Base-by-base conservation (phyloP, 208 protist species). In the Acanthamoeba healyi region DNA sequence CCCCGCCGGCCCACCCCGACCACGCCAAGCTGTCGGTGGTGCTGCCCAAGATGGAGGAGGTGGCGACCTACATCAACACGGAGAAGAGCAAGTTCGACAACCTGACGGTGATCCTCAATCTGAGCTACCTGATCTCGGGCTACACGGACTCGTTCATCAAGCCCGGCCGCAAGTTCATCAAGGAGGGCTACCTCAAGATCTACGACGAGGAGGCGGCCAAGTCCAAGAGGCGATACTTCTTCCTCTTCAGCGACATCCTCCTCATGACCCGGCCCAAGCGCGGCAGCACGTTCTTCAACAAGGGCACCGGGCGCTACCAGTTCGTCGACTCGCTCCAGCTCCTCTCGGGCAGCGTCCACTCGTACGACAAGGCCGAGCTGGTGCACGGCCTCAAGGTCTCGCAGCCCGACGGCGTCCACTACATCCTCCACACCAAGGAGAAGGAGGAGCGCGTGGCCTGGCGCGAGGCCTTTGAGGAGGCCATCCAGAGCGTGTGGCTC, bases 1-100 rank as follows among this genome's bases (percentile, higher is more conserved):
- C 92, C 0, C 77, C 92, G 19, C 12, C 34, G 22, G 32, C 36
- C 3, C 92, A 94, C 46, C 79, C 92, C 0, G 92, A 94, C 63
- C 6, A 56, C 17, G 54, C 29, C 36, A 51, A 87, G 38, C 67
- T 94, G 34, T 34, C 24, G 29, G 51, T 56, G 4, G 74, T 82
- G 0, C 29, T 88, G 15, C 38, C 34, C 6, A 38, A 26, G 29
- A 74, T 94, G 72, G 51, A 94, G 54, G 74, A 77, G 26, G 49
- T 94, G 24, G 61, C 91, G 1, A 87, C 29, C 36, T 94, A 94
- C 91, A 94, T 94, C 54, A 94, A 94, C 74, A 82, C 79, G 0
- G 63, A 58, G 54, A 94, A 94, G 72, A 79, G 72, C 38, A 70
- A 94, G 72, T 54, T 70, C 44, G 91, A 94, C 46, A 87, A 94